These are phyloP conservation scores for Helotiales sp. DNA, from an alignment of 2,329 filamentous ascomycete species.

Conservation along the genomic window DNA sequence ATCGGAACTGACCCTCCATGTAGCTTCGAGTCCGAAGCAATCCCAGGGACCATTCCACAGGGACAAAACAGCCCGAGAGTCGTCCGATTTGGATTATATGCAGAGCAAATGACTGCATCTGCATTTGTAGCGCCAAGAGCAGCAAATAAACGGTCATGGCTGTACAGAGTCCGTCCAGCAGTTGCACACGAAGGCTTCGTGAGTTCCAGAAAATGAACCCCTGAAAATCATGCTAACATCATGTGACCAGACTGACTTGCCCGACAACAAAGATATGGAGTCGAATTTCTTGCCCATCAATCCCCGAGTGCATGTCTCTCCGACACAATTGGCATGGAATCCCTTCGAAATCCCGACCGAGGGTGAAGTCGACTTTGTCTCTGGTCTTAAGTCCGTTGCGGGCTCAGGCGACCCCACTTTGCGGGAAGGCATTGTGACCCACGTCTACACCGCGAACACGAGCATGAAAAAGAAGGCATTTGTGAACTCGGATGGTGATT, in stretches of 20 bases:
- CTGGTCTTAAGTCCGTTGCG: conserved; percentile 49
- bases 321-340: conserved; percentile 50
- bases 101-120: conserved; percentile 46
- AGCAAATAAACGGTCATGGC: conserved; percentile 39
- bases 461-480: conserved; percentile 49
- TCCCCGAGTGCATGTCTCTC: conserved; percentile 44
- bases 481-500: conserved; percentile 63
- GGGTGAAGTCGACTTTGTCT: conserved; percentile 40
- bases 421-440: conserved; percentile 49
- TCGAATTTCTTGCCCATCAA: conserved; percentile 48
- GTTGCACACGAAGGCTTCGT: conserved; percentile 39
- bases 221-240: conserved; percentile 30
- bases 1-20: conserved; percentile 34
- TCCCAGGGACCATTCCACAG: conserved; percentile 43
- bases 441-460: conserved; percentile 48
- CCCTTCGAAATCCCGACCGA: conserved; percentile 39
- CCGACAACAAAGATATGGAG: conserved; percentile 39
- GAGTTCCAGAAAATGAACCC: conserved; percentile 11
- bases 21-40: conserved; percentile 41
- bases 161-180: conserved; percentile 45
- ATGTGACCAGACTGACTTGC: conserved; percentile 32
- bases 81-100: conserved; percentile 44
- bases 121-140: conserved; percentile 44
- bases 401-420: conserved; percentile 52
- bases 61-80: conserved; percentile 43